These are phyloP conservation scores for Metschnikowia gelsemii DNA, from an alignment of 805 yeast species.

Conservation along the genomic window DNA sequence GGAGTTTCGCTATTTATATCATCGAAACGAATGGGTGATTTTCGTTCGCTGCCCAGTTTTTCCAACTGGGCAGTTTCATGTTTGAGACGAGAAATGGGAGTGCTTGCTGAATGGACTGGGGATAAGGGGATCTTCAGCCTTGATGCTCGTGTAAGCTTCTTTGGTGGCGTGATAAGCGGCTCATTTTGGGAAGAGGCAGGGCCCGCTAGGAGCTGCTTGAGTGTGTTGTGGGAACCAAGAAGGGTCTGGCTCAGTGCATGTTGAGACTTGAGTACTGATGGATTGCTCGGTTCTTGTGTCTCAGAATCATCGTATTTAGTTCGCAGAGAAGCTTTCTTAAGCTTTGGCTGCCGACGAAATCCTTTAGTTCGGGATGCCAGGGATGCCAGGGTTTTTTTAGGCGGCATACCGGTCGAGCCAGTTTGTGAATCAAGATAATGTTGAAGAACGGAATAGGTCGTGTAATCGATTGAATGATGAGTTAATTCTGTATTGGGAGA, in stretches of 20 bases:
- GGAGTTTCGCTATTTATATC: conserved; percentile 11
- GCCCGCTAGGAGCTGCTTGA: conserved; percentile 19
- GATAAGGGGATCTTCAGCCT: conserved; percentile 4
- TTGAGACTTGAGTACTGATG: conserved; percentile 1
- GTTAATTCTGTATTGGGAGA: neutral
- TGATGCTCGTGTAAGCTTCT: conserved; percentile 6
- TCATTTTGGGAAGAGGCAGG: neutral
- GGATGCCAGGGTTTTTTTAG: conserved; percentile 8
- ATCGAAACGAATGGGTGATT: conserved; percentile 10
- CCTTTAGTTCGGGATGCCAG: conserved; percentile 1
- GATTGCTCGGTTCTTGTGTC: conserved; percentile 12
- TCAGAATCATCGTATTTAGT: conserved; percentile 8
- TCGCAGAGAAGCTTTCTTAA: conserved; percentile 1
- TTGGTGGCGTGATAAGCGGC: conserved; percentile 6
- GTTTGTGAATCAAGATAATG: neutral
- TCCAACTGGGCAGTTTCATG: conserved; percentile 16
- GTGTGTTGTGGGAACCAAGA: conserved; percentile 19
- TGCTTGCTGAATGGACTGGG: conserved; percentile 17
- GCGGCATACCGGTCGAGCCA: conserved; percentile 15
- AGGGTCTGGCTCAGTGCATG: conserved; percentile 15
- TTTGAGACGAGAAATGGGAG: conserved; percentile 19
- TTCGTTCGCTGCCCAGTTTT: neutral
- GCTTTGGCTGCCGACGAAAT: neutral
- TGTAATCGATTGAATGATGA: neutral
- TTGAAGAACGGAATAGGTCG: neutral